phyloP scores from a whole-genome alignment of 2,329 filamentous ascomycete genomes.

The Fusarium piperis region DNA sequence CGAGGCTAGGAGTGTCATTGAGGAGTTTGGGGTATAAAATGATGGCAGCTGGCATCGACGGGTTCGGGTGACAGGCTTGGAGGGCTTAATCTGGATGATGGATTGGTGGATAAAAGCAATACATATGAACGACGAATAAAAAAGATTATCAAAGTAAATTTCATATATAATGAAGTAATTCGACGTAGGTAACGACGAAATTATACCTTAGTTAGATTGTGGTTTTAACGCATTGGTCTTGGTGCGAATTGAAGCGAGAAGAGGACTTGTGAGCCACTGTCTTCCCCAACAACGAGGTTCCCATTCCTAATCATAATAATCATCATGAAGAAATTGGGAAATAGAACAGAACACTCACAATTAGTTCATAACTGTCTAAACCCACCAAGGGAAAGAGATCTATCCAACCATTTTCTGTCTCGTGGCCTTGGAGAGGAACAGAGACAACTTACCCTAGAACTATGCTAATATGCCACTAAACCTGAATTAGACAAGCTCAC shows the following conservation, averaged over 20 bases:
- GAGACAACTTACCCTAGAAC: not conserved
- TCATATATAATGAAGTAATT: not conserved
- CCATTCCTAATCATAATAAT: fast-evolving
- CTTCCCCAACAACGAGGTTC: not conserved
- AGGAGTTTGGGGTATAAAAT: slow-evolving; percentile 52
- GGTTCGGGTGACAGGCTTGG: not conserved
- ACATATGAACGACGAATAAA: not conserved
- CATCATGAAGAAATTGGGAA: fast-evolving
- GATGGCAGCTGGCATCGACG: not conserved
- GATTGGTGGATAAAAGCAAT: not conserved
- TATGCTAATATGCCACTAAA: not conserved
- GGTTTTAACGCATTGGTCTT: too few relatives aligned
- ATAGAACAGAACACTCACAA: not conserved
- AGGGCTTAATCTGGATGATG: not conserved
- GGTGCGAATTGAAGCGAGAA: not conserved
- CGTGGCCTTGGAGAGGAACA: not conserved
- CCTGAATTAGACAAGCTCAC: not conserved
- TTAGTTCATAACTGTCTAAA: not conserved
- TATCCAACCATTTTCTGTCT: not conserved
- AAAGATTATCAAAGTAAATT: not conserved
- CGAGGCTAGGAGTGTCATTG: slow-evolving; percentile 61
- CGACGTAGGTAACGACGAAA: too few relatives aligned
- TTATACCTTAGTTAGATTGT: too few relatives aligned
- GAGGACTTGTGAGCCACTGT: not conserved
- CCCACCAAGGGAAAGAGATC: not conserved